Evolutionary conservation across 108 stramenopile genomes (phyloP).

Genomic region (Cafeteria roenbergensis): DNA sequence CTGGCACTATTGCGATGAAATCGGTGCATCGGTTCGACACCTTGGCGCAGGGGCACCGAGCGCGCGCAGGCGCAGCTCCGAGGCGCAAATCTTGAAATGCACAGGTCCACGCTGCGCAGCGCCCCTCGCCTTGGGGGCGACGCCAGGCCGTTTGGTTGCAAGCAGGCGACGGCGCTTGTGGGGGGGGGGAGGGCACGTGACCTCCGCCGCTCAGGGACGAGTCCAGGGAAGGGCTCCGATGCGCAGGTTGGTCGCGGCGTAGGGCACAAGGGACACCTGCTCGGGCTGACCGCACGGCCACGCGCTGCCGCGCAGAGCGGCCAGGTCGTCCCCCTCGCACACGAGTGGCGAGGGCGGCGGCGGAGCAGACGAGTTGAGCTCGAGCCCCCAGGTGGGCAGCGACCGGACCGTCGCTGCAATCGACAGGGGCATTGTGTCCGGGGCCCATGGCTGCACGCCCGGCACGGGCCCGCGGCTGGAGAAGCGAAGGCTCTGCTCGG

Average conservation of each 20-base stretch:
- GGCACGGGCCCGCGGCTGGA: not conserved
- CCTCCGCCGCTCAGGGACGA: no score
- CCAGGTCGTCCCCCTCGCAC: not conserved
- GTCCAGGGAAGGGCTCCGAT: not conserved
- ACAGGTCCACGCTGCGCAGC: no score
- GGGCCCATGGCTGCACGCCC: not conserved
- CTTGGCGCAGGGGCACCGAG: no score
- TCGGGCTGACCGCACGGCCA: not conserved
- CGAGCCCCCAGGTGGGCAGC: not conserved
- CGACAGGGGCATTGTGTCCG: not conserved
- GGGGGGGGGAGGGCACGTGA: no score
- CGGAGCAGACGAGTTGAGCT: not conserved
- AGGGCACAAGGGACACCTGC: not conserved
- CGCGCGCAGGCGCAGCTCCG: no score
- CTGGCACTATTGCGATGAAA: no score
- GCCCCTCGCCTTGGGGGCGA: no score
- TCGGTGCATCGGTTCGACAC: no score
- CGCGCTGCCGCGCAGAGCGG: not conserved
- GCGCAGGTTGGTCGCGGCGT: not conserved
- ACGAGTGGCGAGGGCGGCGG: not conserved
- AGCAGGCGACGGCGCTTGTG: no score
- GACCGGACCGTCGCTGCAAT: not conserved
- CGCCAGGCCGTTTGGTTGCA: no score
- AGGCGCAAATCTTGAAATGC: no score
- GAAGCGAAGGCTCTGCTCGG: not conserved